phyloP scores from a whole-genome alignment of 2,329 filamentous ascomycete genomes.

The Colletotrichum camelliae region DNA sequence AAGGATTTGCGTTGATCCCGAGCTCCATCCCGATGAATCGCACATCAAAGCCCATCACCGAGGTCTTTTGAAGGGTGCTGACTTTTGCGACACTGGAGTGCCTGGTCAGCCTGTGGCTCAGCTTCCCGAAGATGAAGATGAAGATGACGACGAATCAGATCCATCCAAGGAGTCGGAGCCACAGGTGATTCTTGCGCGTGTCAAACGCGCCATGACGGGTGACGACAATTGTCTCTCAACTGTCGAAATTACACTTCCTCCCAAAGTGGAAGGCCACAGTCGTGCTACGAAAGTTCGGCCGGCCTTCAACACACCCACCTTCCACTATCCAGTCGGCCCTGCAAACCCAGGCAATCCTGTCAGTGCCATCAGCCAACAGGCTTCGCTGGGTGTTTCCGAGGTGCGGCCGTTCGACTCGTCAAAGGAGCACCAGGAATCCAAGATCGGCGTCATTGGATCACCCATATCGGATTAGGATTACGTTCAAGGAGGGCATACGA shows the following conservation, averaged over 20 bases:
- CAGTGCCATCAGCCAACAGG: background rate
- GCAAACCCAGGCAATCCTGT: background rate
- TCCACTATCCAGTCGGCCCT: constrained; percentile 8
- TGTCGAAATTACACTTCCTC: constrained; percentile 19
- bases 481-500: background rate
- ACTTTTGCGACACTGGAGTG: constrained; percentile 25
- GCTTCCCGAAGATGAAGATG: background rate
- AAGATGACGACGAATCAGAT: background rate
- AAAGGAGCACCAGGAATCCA: background rate
- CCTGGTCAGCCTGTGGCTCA: constrained; percentile 10
- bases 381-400: constrained; percentile 24
- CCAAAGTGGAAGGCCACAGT: constrained; percentile 24
- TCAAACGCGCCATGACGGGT: constrained; percentile 21
- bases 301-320: constrained; percentile 22
- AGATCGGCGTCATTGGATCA: background rate
- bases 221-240: constrained; percentile 16
- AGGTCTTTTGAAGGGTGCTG: constrained; percentile 22
- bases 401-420: constrained; percentile 22
- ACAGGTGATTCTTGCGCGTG: constrained; percentile 22
- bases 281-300: constrained; percentile 31
- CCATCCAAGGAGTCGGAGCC: constrained; percentile 21
- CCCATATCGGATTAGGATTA: background rate
- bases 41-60: constrained; percentile 21
- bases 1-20: constrained; percentile 14
- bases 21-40: constrained; percentile 14